These are phyloP conservation scores for Letharia lupina DNA, from an alignment of 495 filamentous ascomycete species.

Conservation along the genomic window DNA sequence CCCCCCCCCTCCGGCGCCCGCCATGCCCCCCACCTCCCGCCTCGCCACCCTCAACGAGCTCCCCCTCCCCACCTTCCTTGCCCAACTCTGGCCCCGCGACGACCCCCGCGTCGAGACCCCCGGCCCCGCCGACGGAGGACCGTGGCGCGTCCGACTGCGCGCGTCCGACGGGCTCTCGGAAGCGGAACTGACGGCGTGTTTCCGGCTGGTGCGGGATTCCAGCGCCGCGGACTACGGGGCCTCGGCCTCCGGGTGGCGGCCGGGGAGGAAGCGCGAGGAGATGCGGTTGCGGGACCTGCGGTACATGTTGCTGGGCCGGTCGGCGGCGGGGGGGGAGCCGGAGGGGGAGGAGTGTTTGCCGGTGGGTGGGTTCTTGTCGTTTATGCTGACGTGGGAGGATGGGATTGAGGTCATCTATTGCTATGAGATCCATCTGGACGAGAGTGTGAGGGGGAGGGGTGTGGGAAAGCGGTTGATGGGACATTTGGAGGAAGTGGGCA, in stretches of 20 bases:
- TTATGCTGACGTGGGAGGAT: constrained; percentile 79
- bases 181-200: constrained; percentile 56
- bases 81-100: constrained; percentile 14
- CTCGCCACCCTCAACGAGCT: constrained; percentile 23
- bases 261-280: constrained; percentile 58
- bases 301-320: constrained; percentile 46
- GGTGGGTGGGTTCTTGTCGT: constrained; percentile 58
- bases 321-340: neutral
- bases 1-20: no score
- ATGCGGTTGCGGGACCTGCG: constrained; percentile 66
- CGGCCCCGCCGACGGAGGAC: neutral
- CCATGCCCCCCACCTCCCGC: neutral
- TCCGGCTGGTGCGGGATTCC: constrained; percentile 60
- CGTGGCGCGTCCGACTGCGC: constrained; percentile 38
- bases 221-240: constrained; percentile 57
- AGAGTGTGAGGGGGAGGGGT: constrained; percentile 41
- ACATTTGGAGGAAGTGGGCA: constrained; percentile 37
- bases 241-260: constrained; percentile 61
- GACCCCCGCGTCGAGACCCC: neutral
- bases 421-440: constrained; percentile 76
- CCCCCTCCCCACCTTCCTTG: constrained; percentile 21
- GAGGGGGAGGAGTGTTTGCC: neutral
- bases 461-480: constrained; percentile 37
- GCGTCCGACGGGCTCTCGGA: constrained; percentile 39
- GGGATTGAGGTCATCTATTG: constrained; percentile 67